Evolutionary conservation across 805 yeast species (phyloP).

Genomic region (Zygosaccharomyces bailii): DNA sequence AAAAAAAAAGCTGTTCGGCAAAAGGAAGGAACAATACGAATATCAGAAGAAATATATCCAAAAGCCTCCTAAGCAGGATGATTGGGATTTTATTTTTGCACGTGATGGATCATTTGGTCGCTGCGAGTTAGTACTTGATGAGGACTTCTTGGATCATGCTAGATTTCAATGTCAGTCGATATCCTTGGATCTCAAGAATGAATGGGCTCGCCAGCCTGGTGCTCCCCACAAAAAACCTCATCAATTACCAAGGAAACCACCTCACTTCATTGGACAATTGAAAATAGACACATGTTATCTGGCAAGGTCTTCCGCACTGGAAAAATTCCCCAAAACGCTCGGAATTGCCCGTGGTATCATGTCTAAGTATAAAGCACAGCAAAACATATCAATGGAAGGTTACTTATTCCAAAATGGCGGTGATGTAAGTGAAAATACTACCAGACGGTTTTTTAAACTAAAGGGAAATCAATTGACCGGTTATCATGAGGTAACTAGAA

Average conservation of each 20-base stretch:
- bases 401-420: constrained; percentile 88
- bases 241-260: constrained; percentile 37
- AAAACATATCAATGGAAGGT: constrained; percentile 51
- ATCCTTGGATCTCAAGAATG: constrained; percentile 46
- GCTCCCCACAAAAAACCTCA: constrained; percentile 7
- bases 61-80: constrained; percentile 47
- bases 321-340: constrained; percentile 68
- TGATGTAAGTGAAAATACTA: constrained; percentile 64
- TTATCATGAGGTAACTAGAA: constrained; percentile 63
- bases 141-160: constrained; percentile 16
- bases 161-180: constrained; percentile 15
- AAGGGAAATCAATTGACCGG: constrained; percentile 71
- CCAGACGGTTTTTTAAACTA: constrained; percentile 71
- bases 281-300: constrained; percentile 66
- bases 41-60: constrained; percentile 47
- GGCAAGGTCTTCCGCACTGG: constrained; percentile 58
- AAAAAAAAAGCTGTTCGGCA: constrained; percentile 29
- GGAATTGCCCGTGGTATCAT: constrained; percentile 47
- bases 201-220: constrained; percentile 54
- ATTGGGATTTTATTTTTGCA: constrained; percentile 65
- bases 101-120: constrained; percentile 88
- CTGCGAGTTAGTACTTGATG: constrained; percentile 50
- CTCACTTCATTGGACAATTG: constrained; percentile 63
- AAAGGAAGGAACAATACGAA: constrained; percentile 33
- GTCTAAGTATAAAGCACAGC: constrained; percentile 37